phyloP scores from a whole-genome alignment of 225 moss, liverwort and hornwort genomes.

The Polytrichum commune region DNA sequence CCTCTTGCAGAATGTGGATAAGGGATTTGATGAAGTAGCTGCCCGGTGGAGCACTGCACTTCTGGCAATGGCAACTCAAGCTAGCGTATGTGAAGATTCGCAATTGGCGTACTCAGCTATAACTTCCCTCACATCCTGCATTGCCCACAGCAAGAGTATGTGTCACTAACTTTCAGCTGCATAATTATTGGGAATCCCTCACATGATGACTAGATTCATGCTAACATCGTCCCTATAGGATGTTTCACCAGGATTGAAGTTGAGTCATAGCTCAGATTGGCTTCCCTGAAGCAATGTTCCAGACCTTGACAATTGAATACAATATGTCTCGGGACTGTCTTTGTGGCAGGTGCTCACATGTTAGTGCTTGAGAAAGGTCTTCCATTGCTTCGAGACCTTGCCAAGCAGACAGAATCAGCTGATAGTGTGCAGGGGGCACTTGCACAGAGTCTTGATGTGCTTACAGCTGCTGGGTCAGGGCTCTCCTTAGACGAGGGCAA shows the following conservation, averaged over 20 bases:
- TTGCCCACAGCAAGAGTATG: constrained; percentile 67
- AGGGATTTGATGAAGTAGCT: constrained; percentile 60
- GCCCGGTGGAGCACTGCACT: constrained; percentile 87
- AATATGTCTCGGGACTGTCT: neutral
- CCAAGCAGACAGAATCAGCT: constrained; percentile 68
- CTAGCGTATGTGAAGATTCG: constrained; percentile 56
- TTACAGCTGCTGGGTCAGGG: constrained; percentile 57
- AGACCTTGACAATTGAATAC: too few relatives aligned
- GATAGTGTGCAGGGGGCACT: constrained; percentile 74
- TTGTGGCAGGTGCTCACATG: constrained; percentile 51
- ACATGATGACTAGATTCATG: too few relatives aligned
- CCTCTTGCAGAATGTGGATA: constrained; percentile 70
- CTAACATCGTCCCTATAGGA: too few relatives aligned
- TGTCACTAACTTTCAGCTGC: neutral
- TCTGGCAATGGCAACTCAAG: constrained; percentile 74
- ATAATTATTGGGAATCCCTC: too few relatives aligned
- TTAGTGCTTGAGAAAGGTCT: constrained; percentile 67
- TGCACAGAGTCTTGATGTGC: constrained; percentile 84
- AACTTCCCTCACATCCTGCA: constrained; percentile 77
- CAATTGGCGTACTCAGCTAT: constrained; percentile 74
- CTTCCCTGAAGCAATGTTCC: too few relatives aligned
- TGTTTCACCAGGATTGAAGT: too few relatives aligned
- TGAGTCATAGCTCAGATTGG: too few relatives aligned
- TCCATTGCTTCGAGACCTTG: constrained; percentile 77
- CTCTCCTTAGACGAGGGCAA: constrained; percentile 84